Conservation (phyloP, 2,329 filamentous ascomycete species). For the Ophiocordyceps camponoti-saundersi region DNA sequence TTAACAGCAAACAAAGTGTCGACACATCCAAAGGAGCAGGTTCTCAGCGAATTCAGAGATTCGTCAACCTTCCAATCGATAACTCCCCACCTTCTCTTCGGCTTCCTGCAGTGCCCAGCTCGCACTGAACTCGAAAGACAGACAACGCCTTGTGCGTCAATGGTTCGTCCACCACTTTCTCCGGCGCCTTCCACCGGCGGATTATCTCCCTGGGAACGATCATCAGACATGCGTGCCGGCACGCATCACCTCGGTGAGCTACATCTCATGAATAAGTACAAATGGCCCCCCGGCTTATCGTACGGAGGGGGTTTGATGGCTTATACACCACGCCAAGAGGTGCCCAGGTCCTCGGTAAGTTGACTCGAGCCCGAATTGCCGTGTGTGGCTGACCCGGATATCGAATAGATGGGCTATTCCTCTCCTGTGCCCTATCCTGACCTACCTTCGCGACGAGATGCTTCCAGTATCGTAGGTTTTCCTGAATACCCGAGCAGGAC, state of each 20-base stretch:
- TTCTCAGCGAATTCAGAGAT: slow-evolving; percentile 1
- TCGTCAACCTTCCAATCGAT: background rate
- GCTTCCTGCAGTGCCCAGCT: background rate
- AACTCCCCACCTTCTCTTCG: background rate
- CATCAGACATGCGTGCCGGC: background rate
- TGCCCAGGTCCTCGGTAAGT: slow-evolving; percentile 1
- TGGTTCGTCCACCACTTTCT: slow-evolving; percentile 26
- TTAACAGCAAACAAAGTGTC: background rate
- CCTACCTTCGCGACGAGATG: background rate
- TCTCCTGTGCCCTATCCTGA: background rate
- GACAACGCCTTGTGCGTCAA: slow-evolving; percentile 2
- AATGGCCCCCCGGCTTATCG: background rate
- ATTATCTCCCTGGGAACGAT: slow-evolving; percentile 2
- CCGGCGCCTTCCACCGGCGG: slow-evolving; percentile 22
- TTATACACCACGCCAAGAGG: background rate
- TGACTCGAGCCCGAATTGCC: background rate
- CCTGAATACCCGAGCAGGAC: no score
- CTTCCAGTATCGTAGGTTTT: background rate
- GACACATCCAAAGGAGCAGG: background rate
- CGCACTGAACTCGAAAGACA: background rate
- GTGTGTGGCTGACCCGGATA: background rate
- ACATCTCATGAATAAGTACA: background rate
- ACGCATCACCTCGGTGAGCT: background rate
- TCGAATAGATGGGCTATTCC: background rate
- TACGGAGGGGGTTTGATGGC: background rate